Evolutionary conservation across 495 filamentous ascomycete species (phyloP).

Genomic region (Aspergillus egyptiacus): DNA sequence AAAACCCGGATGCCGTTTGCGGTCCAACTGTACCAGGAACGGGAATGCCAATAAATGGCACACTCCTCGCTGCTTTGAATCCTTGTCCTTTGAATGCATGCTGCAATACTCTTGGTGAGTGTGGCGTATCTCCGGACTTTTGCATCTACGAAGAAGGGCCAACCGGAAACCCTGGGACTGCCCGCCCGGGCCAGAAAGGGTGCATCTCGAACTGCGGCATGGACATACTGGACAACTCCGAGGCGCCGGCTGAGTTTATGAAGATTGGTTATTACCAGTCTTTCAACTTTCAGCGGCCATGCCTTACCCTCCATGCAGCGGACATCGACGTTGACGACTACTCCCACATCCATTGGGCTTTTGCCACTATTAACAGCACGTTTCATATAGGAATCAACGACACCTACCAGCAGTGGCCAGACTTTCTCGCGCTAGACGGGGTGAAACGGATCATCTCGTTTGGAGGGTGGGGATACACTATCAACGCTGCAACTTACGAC

Average conservation of each 20-base stretch:
- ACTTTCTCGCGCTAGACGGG: slow-evolving; percentile 19
- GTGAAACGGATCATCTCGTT: slow-evolving; percentile 39
- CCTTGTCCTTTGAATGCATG: slow-evolving; percentile 11
- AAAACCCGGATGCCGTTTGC: slow-evolving; percentile 1
- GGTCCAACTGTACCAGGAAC: slow-evolving; percentile 7
- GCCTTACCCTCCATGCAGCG: slow-evolving; percentile 17
- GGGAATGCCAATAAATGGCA: not conserved
- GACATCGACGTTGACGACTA: slow-evolving; percentile 20
- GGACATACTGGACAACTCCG: slow-evolving; percentile 1
- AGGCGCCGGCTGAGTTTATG: slow-evolving; percentile 1
- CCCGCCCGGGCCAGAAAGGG: slow-evolving; percentile 4
- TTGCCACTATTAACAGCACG: slow-evolving; percentile 30
- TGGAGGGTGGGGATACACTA: slow-evolving; percentile 46
- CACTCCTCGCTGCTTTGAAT: not conserved
- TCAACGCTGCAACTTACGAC: slow-evolving; percentile 25
- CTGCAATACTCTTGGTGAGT: slow-evolving; percentile 6
- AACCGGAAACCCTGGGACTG: slow-evolving; percentile 10
- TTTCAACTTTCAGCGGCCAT: slow-evolving; percentile 15
- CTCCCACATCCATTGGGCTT: slow-evolving; percentile 42
- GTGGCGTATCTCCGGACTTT: slow-evolving; percentile 4
- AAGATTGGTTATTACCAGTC: slow-evolving; percentile 10
- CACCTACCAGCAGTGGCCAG: slow-evolving; percentile 17
- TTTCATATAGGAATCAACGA: slow-evolving; percentile 25
- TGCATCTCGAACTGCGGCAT: slow-evolving; percentile 11
- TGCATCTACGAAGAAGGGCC: slow-evolving; percentile 9